Base-by-base conservation (phyloP, 164 flowering plant species). In the Annona cherimola region DNA sequence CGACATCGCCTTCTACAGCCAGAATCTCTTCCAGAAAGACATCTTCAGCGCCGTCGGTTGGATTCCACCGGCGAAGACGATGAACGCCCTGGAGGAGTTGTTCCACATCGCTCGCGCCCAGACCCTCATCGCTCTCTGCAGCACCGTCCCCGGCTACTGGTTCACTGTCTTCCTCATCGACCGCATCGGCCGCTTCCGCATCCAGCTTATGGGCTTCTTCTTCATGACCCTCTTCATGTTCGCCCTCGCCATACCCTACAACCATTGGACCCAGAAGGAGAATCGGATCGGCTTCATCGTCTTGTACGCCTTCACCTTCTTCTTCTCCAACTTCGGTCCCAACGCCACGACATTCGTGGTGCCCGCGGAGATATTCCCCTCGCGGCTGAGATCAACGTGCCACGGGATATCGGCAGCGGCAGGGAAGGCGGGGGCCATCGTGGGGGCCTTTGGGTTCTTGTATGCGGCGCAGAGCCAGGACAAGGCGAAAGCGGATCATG, bases 1-100 rank as follows among this genome's bases (percentile, higher is more conserved):
- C 12, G 86, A 82, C 66, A 78, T 83, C 18, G 86, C 84, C 2
- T 83, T 81, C 71, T 83, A 83, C 77, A 83, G 84, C 54, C 76
- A 75, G 20, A 79, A 79, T 39, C 74, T 82, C 9, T 79, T 79
- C 76, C 84, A 82, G 67, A 80, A 80, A 50, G 81, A 80, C 57
- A 55, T 82, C 42, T 82, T 80, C 67, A 57, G 40, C 19, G 80
- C 84, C 4, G 59, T 79, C 7, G 82, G 83, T 6, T 82, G 85
- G 85, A 71, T 82, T 44, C 83, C 83, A 1, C 8, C 43, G 1
- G 83, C 85, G 14, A 18, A 69, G 16, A 66, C 75, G 1, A 80
- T 83, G 80, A 81, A 70, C 44, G 83, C 82, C 0, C 41, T 79
- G 1, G 68, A 81, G 39, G 84, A 83, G 69, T 82, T 83, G 4